Conservation (phyloP, 192 early-diverging fungal species). For the Irineochytrium annulatum region DNA sequence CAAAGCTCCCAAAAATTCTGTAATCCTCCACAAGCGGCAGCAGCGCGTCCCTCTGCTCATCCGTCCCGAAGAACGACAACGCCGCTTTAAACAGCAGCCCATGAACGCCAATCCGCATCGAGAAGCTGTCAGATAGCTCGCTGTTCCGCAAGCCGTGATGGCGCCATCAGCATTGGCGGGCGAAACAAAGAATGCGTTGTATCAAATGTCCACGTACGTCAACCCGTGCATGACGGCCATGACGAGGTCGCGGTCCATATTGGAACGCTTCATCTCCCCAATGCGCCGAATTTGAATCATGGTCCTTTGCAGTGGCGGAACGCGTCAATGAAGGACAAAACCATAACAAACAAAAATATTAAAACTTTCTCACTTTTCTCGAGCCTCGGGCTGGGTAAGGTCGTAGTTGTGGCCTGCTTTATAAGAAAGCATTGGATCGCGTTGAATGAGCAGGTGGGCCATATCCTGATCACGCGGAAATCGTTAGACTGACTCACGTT, state of each 20-base stretch:
- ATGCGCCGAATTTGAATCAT: slow-evolving; percentile 13
- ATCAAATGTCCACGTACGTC: too few relatives aligned
- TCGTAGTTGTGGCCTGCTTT: not conserved
- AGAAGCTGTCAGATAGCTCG: slow-evolving; percentile 54
- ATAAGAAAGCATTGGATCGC: slow-evolving; percentile 21
- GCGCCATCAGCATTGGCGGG: too few relatives aligned
- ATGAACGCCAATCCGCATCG: slow-evolving; percentile 61
- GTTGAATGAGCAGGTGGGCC: slow-evolving; percentile 9
- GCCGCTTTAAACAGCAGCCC: slow-evolving; percentile 55
- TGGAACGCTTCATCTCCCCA: not conserved
- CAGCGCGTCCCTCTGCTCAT: slow-evolving; percentile 52
- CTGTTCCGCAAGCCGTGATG: too few relatives aligned
- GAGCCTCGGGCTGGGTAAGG: not conserved
- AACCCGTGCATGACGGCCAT: not conserved
- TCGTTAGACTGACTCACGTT: too few relatives aligned
- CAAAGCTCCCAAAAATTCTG: slow-evolving; percentile 60
- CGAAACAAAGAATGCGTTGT: too few relatives aligned
- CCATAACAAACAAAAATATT: not conserved
- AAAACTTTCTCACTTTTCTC: not conserved
- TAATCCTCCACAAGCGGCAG: slow-evolving; percentile 50
- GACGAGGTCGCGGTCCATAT: not conserved
- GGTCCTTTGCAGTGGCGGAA: slow-evolving; percentile 5
- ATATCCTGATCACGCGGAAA: too few relatives aligned
- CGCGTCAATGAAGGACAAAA: not conserved
- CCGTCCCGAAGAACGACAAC: slow-evolving; percentile 52